Evolutionary conservation across 1,284 basidiomycete species (phyloP).

Genomic region (Pseudomicrostroma phylloplanum): DNA sequence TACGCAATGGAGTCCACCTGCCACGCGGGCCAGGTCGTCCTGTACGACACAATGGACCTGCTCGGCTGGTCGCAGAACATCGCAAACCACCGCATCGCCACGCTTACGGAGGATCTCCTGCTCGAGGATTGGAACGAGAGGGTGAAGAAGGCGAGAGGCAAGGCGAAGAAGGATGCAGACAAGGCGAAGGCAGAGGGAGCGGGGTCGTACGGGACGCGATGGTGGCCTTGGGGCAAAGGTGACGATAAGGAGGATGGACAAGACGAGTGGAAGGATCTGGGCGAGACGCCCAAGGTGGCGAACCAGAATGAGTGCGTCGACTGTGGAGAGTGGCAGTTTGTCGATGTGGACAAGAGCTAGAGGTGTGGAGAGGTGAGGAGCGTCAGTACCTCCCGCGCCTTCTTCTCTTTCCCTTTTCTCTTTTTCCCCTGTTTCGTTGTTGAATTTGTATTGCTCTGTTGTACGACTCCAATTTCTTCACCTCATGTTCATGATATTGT

Average conservation of each 20-base stretch:
- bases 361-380: too few species aligned
- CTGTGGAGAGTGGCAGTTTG: slow-evolving; percentile 35
- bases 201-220: slow-evolving; percentile 13
- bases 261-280: slow-evolving; percentile 21
- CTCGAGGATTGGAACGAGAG: slow-evolving; percentile 67
- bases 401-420: too few species aligned
- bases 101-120: slow-evolving; percentile 68
- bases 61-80: slow-evolving; percentile 74
- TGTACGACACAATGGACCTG: slow-evolving; percentile 80
- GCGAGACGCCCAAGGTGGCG: slow-evolving; percentile 23
- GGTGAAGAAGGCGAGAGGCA: slow-evolving; percentile 12
- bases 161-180: slow-evolving; percentile 14
- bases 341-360: slow-evolving; percentile 19
- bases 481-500: too few species aligned
- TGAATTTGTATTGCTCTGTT: too few species aligned
- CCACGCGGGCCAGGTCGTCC: slow-evolving; percentile 74
- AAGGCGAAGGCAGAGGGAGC: neutral
- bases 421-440: too few species aligned
- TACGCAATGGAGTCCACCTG: slow-evolving; percentile 55
- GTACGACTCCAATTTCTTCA: too few species aligned
- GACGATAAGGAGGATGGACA: slow-evolving; percentile 20
- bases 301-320: slow-evolving; percentile 28
- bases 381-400: too few species aligned
- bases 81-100: slow-evolving; percentile 69
- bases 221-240: slow-evolving; percentile 30